Base-by-base conservation (phyloP, 768 basidiomycete species). In the Neoboletus magnificus region DNA sequence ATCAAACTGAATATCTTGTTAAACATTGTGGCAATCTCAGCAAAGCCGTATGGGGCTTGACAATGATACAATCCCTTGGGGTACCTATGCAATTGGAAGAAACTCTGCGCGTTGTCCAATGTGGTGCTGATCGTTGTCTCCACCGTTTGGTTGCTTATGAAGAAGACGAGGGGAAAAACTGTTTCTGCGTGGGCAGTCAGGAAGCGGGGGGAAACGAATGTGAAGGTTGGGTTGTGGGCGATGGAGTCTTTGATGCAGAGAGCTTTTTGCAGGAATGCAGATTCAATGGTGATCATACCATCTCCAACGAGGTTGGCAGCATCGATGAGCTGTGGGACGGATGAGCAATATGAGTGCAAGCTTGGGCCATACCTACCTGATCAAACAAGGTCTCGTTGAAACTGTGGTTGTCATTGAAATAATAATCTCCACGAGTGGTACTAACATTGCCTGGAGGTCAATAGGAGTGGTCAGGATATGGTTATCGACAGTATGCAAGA, bases 21-120 rank as follows among this genome's bases (percentile, higher is more conserved):
- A 9, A n/a, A 2, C 36, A n/a, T 3, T 18, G 18, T 16, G 36
- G 9, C 8, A 6, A 37, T 18, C 36, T 37, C 36, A 9, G 6
- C 9, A 37, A 37, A n/a, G 9, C 36, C 59, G 32, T 64, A 66
- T 6, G 62, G 42, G 1, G 9, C 57, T 16, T 67, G 46, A 16
- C 65, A 65, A 25, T 62, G 65, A 2, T 46, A 57, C 50, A 66
- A 66, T 6, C 62, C 65, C 0, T 64, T 41, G 30, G 65, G 65
- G 25, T 51, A 66, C 54, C 36, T 32, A 51, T 66, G 62, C 16
- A 4, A 0, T 10, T 66, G 10, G 15, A 50, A 66, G 57, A 66
- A 67, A 35, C 59, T 56, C n/a, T 55, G 54, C 11, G 65, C 65
- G 9, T 59, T 3, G n/a, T 61, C 57, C 2, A 66, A 8, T 15